phyloP scores from a whole-genome alignment of 2,329 filamentous ascomycete genomes.

The Xylariaceae sp. region DNA sequence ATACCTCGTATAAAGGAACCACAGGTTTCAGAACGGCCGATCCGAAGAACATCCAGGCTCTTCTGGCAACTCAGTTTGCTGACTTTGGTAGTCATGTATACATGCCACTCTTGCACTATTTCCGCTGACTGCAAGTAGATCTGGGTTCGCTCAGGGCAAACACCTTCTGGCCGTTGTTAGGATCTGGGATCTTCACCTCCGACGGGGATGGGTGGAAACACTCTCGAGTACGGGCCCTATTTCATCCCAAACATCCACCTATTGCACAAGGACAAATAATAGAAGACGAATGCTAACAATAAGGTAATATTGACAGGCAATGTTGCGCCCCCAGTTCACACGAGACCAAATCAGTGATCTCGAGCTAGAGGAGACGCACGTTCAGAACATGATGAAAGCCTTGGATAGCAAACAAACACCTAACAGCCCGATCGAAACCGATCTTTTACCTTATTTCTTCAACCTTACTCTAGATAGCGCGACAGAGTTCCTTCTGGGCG shows the following conservation, averaged over 20 bases:
- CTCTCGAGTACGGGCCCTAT: slow-evolving; percentile 2
- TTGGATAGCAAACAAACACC: neutral
- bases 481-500: neutral
- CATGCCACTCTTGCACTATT: neutral
- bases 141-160: neutral
- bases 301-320: neutral
- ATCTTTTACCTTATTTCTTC: neutral
- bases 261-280: no score
- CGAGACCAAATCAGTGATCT: neutral
- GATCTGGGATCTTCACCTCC: slow-evolving; percentile 1
- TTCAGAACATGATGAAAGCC: neutral
- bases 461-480: neutral
- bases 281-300: no score
- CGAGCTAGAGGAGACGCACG: neutral
- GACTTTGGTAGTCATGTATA: neutral
- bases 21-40: neutral
- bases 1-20: neutral
- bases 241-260: no score
- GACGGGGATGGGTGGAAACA: slow-evolving; percentile 2
- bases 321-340: neutral
- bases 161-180: neutral
- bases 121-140: neutral
- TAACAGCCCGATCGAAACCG: neutral
- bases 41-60: neutral
- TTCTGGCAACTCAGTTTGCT: neutral